These are phyloP conservation scores for Cyamopsis tetragonoloba DNA, from an alignment of 306 rosid genomes.

Conservation along the genomic window DNA sequence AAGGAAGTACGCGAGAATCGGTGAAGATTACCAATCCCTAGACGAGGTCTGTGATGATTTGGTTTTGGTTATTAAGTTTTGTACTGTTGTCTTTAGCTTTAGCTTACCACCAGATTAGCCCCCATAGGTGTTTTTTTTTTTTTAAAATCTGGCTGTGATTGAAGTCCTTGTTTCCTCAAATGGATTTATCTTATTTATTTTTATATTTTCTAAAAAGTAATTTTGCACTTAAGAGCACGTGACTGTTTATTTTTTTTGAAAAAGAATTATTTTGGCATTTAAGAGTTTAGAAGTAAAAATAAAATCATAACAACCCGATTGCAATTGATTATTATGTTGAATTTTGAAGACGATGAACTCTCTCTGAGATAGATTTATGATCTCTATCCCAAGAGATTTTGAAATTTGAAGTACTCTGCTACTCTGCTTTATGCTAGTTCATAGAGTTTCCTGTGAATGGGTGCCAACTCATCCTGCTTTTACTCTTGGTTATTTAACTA, in stretches of 20 bases:
- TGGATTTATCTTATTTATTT: background rate
- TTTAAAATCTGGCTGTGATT: no score
- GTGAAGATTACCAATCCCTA: conserved; percentile 66
- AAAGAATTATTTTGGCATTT: background rate
- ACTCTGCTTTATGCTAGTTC: background rate
- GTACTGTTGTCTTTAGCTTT: background rate
- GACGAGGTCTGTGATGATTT: conserved; percentile 60
- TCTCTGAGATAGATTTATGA: background rate
- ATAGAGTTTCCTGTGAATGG: background rate
- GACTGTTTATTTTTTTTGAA: background rate
- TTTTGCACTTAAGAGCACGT: background rate
- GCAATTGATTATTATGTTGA: background rate
- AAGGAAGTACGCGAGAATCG: conserved; percentile 75
- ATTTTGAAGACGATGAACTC: background rate
- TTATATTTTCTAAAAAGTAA: background rate
- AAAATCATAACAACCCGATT: background rate
- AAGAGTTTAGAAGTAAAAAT: background rate
- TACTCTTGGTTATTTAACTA: background rate
- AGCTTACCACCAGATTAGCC: background rate
- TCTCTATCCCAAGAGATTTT: background rate
- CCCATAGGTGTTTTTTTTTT: background rate
- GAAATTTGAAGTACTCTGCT: no score
- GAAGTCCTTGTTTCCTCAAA: background rate
- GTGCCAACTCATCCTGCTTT: conserved; percentile 4
- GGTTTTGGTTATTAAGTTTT: background rate